phyloP scores from a whole-genome alignment of 1,139 yeast genomes.

The Scheffersomyces segobiensis region DNA sequence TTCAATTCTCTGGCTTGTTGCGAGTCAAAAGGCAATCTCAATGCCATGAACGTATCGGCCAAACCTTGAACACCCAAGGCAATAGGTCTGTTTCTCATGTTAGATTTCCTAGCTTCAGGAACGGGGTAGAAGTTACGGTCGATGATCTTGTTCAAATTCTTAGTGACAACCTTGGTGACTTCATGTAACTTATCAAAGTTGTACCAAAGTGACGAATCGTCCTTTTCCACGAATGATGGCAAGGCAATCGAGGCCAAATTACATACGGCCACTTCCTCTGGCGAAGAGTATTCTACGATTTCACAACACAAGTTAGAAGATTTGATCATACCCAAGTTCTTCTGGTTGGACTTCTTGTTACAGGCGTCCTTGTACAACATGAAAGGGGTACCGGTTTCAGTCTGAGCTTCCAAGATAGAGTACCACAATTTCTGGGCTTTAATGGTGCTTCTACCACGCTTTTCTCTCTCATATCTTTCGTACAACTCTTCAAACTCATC shows the following conservation, averaged over 20 bases:
- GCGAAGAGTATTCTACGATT: conserved; percentile 83
- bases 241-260: conserved; percentile 85
- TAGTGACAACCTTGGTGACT: conserved; percentile 53
- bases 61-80: conserved; percentile 67
- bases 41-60: conserved; percentile 58
- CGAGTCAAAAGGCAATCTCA: conserved; percentile 59
- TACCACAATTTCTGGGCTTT: conserved; percentile 91
- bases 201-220: conserved; percentile 38
- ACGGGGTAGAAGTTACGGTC: conserved; percentile 60
- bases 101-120: conserved; percentile 51
- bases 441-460: conserved; percentile 68
- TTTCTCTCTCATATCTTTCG: conserved; percentile 69
- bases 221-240: conserved; percentile 63
- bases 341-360: conserved; percentile 79
- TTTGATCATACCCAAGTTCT: conserved; percentile 84
- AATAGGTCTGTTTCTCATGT: conserved; percentile 59
- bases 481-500: conserved; percentile 75
- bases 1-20: conserved; percentile 56
- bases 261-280: conserved; percentile 90
- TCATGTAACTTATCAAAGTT: conserved; percentile 57
- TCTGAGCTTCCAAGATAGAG: conserved; percentile 82
- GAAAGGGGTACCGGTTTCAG: conserved; percentile 92
- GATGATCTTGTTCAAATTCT: conserved; percentile 56
- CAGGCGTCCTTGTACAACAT: conserved; percentile 90
- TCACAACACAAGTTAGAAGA: conserved; percentile 90